Percentiles rank a stretch among this genome's conserved stretches.
Evolutionary conservation across 192 early-diverging fungal genomes (phyloP).

Genomic region (Entomortierella chlamydospora): DNA sequence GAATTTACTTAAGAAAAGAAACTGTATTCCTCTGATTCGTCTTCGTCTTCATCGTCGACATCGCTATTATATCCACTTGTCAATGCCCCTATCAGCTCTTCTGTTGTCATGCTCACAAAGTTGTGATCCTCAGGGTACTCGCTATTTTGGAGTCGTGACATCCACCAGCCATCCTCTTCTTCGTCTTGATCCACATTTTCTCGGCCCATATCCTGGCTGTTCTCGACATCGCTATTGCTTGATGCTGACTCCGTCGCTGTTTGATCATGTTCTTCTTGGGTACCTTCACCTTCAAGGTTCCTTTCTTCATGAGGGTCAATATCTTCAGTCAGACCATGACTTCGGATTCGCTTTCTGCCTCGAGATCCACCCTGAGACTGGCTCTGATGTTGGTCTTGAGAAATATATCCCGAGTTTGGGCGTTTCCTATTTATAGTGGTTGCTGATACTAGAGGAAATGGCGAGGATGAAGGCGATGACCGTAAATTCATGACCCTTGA

Average conservation of each 20-base stretch:
- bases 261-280: background rate
- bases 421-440: background rate
- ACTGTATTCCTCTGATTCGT: slow-evolving; percentile 17
- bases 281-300: background rate
- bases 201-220: background rate
- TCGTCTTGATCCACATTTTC: background rate
- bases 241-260: background rate
- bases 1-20: background rate
- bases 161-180: slow-evolving; percentile 45
- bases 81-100: slow-evolving; percentile 42
- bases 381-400: background rate
- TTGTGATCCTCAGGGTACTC: slow-evolving; percentile 43
- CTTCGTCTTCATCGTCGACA: slow-evolving; percentile 39
- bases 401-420: background rate
- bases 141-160: slow-evolving; percentile 43
- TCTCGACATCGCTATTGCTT: background rate
- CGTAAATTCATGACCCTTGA: background rate
- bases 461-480: background rate
- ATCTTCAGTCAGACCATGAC: background rate
- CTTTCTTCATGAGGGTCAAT: background rate
- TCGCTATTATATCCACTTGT: slow-evolving; percentile 46
- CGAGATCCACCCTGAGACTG: background rate
- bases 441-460: background rate
- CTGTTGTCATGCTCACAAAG: slow-evolving; percentile 49
- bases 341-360: background rate